phyloP scores from a whole-genome alignment of 352 stramenopile species.

The Stephanocyclus meneghinianus region DNA sequence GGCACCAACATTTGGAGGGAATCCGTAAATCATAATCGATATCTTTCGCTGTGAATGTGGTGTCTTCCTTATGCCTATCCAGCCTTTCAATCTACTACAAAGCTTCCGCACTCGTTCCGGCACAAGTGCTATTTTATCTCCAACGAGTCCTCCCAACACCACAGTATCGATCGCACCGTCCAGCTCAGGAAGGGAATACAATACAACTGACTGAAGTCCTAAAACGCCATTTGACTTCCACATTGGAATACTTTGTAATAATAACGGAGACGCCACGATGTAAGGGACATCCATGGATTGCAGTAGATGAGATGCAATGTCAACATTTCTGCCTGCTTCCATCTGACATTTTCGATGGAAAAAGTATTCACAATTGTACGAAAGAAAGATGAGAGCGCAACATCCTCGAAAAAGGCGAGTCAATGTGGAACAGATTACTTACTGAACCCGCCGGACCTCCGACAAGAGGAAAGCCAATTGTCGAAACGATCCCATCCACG shows the following conservation, averaged over 20 bases:
- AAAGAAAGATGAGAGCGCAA: neutral
- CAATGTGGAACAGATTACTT: neutral
- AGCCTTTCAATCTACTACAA: conserved; percentile 62
- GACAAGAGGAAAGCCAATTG: conserved; percentile 82
- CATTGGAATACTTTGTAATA: conserved; percentile 76
- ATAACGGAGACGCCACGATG: conserved; percentile 75
- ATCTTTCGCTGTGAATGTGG: conserved; percentile 58
- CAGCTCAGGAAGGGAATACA: conserved; percentile 80
- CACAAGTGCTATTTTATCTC: conserved; percentile 77
- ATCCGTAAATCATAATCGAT: conserved; percentile 80
- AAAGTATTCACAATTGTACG: neutral
- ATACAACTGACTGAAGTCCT: conserved; percentile 78
- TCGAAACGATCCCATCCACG: conserved; percentile 82
- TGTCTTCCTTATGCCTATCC: conserved; percentile 61
- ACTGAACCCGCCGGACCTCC: conserved; percentile 73
- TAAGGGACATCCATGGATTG: conserved; percentile 80
- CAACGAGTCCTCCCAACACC: conserved; percentile 79
- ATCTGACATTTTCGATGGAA: conserved; percentile 35
- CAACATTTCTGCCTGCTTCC: conserved; percentile 77
- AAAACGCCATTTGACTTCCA: conserved; percentile 81
- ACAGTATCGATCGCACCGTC: conserved; percentile 82
- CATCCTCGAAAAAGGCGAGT: neutral
- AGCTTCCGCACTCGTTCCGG: conserved; percentile 81
- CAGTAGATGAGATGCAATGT: conserved; percentile 72
- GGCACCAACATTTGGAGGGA: conserved; percentile 83